Conservation (phyloP, 192 early-diverging fungal genomes). For the Mortierella alpina region DNA sequence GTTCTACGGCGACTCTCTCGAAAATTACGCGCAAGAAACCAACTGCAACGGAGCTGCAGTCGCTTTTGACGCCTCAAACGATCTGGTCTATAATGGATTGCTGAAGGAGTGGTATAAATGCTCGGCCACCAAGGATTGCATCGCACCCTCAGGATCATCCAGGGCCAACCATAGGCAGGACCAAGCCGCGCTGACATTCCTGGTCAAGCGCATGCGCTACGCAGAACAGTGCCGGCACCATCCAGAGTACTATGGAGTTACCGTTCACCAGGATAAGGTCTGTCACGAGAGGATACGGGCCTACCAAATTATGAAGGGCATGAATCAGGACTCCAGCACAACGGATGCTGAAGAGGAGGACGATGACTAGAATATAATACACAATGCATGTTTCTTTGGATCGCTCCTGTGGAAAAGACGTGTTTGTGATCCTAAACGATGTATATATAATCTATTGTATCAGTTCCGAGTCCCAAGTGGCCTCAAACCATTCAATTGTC, state of each 20-base stretch:
- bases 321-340: background rate
- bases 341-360: slow-evolving; percentile 3
- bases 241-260: slow-evolving; percentile 59
- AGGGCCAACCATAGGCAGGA: slow-evolving; percentile 68
- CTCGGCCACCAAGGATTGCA: slow-evolving; percentile 58
- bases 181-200: slow-evolving; percentile 63
- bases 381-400: too few species aligned
- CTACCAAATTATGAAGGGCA: slow-evolving; percentile 50
- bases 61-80: slow-evolving; percentile 57
- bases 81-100: slow-evolving; percentile 51
- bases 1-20: slow-evolving; percentile 49
- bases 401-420: too few species aligned
- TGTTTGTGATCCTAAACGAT: too few species aligned
- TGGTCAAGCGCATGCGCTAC: slow-evolving; percentile 52
- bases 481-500: too few species aligned
- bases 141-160: slow-evolving; percentile 62
- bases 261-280: slow-evolving; percentile 60
- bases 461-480: too few species aligned
- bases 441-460: too few species aligned
- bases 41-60: slow-evolving; percentile 68
- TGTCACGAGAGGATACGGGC: slow-evolving; percentile 57
- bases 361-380: background rate
- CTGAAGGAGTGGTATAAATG: slow-evolving; percentile 60
- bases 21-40: slow-evolving; percentile 38
- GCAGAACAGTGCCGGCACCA: slow-evolving; percentile 51